Base-by-base conservation (phyloP, 306 rosid species). In the Vicia villosa region DNA sequence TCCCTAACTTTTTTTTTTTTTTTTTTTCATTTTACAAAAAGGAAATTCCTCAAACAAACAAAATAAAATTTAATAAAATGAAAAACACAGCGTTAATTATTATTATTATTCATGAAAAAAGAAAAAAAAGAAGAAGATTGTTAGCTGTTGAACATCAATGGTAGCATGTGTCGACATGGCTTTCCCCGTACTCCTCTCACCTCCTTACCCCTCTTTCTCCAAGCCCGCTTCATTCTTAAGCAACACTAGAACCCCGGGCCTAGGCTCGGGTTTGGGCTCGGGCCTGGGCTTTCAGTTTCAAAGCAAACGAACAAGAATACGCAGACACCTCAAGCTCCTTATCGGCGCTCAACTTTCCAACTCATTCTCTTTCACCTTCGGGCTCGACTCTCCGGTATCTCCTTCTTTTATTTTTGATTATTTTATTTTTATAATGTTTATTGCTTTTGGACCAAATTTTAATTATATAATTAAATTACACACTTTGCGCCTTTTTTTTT, bases 301-400 rank as follows among this genome's bases (percentile, higher is more conserved):
- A 58, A 71, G 73, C 68, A 90, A 84, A 59, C 79, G 68, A 62
- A 79, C 74, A 58, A 84, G 19, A 1, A 24, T 12, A 55, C 0
- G 38, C 52, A 62, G 75, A 74, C 90, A 80, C 40, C 47, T 87
- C 41, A 90, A 85, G 74, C 87, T 94, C 56, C 86, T 85, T 17
- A 78, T 84, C 84, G 72, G 59, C 37, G 91, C 99, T 4, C 88
- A 94, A 69, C 91, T 88, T 37, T 91, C 97, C 3, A 84, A 79
- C 71, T 66, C 86, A 0, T 81, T 85, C 65, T 79, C 95, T 22
- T 70, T 85, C 28, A 77, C 80, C 30, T 91, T 87, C 46, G 96
- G 86, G 6, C 84, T 89, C 71, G 99, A 94, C 57, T 87, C 87
- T 79, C 83, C 75, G 96, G 99, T 43, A 28, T 46, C 4, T 1